A percentile compares a stretch with the other conserved stretches of the same genome.
These are phyloP conservation scores for Dianthus caryophyllus DNA, from an alignment of 148 eudicot species.

Conservation along the genomic window DNA sequence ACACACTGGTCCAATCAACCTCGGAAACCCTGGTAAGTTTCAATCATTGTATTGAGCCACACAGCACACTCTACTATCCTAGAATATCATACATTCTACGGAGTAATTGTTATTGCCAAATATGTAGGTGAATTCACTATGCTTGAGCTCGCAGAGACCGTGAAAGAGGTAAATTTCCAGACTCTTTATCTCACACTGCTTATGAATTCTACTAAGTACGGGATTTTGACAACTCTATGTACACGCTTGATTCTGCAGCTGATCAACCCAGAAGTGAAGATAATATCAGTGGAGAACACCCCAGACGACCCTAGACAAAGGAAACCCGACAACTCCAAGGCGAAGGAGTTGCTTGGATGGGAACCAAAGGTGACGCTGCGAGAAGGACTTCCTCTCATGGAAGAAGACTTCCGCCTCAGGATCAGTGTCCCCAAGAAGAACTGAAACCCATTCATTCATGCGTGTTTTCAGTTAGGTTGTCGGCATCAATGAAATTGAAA, in stretches of 20 bases:
- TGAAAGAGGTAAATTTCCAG: slow-evolving; percentile 69
- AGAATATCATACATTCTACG: background rate
- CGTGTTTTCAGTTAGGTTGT: background rate
- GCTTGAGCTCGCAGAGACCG: slow-evolving; percentile 94
- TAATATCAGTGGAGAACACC: slow-evolving; percentile 73
- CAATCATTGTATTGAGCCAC: background rate
- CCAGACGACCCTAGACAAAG: slow-evolving; percentile 98
- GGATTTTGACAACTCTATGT: background rate
- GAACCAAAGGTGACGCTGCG: slow-evolving; percentile 81
- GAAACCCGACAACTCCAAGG: slow-evolving; percentile 82
- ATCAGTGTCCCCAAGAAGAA: slow-evolving; percentile 55
- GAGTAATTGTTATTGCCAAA: background rate
- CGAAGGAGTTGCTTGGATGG: slow-evolving; percentile 83
- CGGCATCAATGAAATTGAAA: background rate
- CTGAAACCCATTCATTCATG: background rate
- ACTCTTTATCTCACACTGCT: background rate
- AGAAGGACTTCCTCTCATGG: slow-evolving; percentile 98
- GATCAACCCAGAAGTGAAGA: slow-evolving; percentile 71
- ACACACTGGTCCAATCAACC: slow-evolving; percentile 89
- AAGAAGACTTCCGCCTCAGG: slow-evolving; percentile 80
- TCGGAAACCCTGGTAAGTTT: slow-evolving; percentile 76
- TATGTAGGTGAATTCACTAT: slow-evolving; percentile 92
- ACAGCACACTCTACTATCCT: background rate
- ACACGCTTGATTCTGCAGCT: slow-evolving; percentile 39
- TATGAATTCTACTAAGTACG: too few species aligned